These are phyloP conservation scores for Ceratocystis harringtonii DNA, from an alignment of 2,329 filamentous ascomycete genomes.

Conservation along the genomic window DNA sequence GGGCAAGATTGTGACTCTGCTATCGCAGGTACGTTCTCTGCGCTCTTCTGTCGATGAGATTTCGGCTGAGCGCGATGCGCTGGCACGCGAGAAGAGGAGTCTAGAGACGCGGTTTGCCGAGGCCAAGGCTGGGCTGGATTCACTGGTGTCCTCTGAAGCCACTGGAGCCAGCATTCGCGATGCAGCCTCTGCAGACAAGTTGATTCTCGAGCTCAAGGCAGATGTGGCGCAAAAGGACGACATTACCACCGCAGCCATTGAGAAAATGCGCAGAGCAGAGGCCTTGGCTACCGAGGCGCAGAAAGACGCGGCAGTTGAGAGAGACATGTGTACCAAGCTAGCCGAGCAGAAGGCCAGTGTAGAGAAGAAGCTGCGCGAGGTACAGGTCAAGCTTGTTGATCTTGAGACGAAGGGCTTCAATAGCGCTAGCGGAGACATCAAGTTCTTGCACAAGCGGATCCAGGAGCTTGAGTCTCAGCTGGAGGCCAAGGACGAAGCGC, in stretches of 20 bases:
- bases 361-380: slow-evolving; percentile 80
- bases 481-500: slow-evolving; percentile 65
- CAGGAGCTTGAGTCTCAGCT: slow-evolving; percentile 90
- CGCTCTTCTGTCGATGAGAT: slow-evolving; percentile 76
- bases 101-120: slow-evolving; percentile 75
- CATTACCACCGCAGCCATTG: slow-evolving; percentile 75
- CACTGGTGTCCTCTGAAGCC: slow-evolving; percentile 53
- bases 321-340: slow-evolving; percentile 64
- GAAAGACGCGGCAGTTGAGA: slow-evolving; percentile 76
- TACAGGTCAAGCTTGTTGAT: slow-evolving; percentile 79
- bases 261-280: slow-evolving; percentile 93
- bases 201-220: slow-evolving; percentile 79
- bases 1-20: slow-evolving; percentile 73
- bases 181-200: slow-evolving; percentile 74
- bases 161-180: slow-evolving; percentile 80
- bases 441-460: slow-evolving; percentile 84
- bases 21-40: slow-evolving; percentile 77
- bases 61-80: slow-evolving; percentile 66
- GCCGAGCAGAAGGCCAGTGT: slow-evolving; percentile 81
- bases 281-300: slow-evolving; percentile 77
- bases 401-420: slow-evolving; percentile 96
- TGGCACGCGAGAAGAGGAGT: slow-evolving; percentile 78
- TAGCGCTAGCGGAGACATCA: slow-evolving; percentile 83
- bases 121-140: slow-evolving; percentile 75
- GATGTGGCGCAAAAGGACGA: slow-evolving; percentile 86